Evolutionary conservation across 768 basidiomycete species (phyloP), one percentile per base, ranked within the genome.

Genomic region (Cystobasidium ongulense): DNA sequence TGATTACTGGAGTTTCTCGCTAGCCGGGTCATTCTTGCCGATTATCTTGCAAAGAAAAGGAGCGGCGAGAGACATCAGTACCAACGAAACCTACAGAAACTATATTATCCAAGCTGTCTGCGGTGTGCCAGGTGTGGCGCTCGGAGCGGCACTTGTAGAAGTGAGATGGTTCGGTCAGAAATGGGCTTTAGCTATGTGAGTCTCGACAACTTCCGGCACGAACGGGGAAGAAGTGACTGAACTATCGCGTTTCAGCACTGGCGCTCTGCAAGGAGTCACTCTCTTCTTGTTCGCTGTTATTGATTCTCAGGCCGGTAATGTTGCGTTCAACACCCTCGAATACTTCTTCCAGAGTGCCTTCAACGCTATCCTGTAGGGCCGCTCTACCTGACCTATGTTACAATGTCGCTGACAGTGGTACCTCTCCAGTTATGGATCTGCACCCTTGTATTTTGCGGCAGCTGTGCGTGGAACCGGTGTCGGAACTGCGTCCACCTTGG

Each of bases 21-120:
- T 80, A 13, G 79, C 80, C 0, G 81, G 82, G n/a, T 76, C 78
- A 11, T 82, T 79, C 77, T 74, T 82, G 10, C 81, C 82, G 17
- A 77, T 82, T 54, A 80, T 82, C 35, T 77, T 82, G 0, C 78
- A 79, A 25, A 77, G 78, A n/a, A 79, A 80, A 76, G 81, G 81
- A 63, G 76, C 80, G 64, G 77, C 77, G 31, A 74, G 73, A 5
- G 76, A 76, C 8, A 35, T 61, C 21, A 76, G 78, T 0, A 80
- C 81, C 70, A 76, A 78, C 72, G 81, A 80, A 43, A 82, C 82
- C 0, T 83, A 82, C 75, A 74, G 77, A 3, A 78, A 81, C 63
- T 82, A 82, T 77, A 72, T 81, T 63, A 80, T 81, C n/a, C 61
- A 52, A 57, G 70, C 52, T 33, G 70, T 72, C 8, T 65, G 62